These are phyloP conservation scores for Musa itinerans DNA, from an alignment of 176 grass and related monocot species.

Conservation along the genomic window DNA sequence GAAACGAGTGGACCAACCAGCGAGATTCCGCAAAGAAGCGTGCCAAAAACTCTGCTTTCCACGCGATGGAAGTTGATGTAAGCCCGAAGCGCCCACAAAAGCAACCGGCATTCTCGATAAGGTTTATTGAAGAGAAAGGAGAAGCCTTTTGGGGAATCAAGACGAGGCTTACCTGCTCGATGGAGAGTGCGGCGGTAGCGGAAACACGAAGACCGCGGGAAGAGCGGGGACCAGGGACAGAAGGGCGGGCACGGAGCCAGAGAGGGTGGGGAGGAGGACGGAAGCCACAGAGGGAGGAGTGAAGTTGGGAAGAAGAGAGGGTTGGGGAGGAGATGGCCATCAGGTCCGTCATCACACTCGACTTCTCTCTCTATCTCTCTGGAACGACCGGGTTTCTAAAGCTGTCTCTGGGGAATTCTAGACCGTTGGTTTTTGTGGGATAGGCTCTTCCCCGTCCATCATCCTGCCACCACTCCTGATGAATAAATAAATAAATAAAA, in stretches of 20 bases:
- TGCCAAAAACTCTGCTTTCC: neutral
- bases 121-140: neutral
- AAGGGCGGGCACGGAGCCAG: neutral
- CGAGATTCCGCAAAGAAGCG: neutral
- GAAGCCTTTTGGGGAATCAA: neutral
- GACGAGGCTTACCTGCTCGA: slow-evolving; percentile 36
- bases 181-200: neutral
- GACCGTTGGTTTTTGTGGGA: neutral
- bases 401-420: neutral
- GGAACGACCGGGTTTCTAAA: neutral
- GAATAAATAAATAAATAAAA: neutral
- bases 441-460: neutral
- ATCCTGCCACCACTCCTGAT: neutral
- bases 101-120: neutral
- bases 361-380: slow-evolving; percentile 2
- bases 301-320: neutral
- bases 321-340: neutral
- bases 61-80: neutral
- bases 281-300: neutral
- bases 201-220: slow-evolving; percentile 1
- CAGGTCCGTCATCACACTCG: neutral
- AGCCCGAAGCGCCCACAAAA: neutral
- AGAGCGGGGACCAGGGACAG: neutral
- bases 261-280: neutral
- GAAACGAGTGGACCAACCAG: neutral